These are phyloP conservation scores for Triticum monococcum DNA, from an alignment of 176 grass and related monocot genomes.

Conservation along the genomic window DNA sequence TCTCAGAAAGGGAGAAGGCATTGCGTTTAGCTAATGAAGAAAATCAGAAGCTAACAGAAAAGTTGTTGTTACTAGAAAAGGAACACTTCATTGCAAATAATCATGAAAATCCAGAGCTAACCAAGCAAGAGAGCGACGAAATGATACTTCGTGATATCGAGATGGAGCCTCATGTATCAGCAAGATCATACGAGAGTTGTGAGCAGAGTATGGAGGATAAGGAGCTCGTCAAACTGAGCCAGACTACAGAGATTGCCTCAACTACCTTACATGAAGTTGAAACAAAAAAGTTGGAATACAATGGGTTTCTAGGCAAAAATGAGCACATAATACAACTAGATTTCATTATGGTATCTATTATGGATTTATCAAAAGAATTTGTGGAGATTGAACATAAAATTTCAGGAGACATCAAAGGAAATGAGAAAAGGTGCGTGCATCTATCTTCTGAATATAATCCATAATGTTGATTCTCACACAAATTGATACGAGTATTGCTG, in stretches of 20 bases:
- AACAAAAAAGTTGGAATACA: constrained; percentile 39
- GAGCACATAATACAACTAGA: constrained; percentile 62
- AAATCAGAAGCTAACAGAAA: constrained; percentile 70
- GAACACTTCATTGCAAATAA: constrained; percentile 17
- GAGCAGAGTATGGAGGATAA: constrained; percentile 44
- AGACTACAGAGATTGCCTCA: constrained; percentile 40
- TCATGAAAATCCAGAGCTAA: constrained; percentile 33
- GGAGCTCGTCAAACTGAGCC: constrained; percentile 48
- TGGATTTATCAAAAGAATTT: constrained; percentile 70
- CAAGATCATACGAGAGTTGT: constrained; percentile 36
- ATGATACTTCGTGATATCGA: constrained; percentile 61
- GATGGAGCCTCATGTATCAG: constrained; percentile 45
- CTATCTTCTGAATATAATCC: neutral
- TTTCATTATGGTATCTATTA: constrained; percentile 56
- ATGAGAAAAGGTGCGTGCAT: constrained; percentile 50
- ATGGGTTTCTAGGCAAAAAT: constrained; percentile 47
- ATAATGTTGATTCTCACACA: neutral
- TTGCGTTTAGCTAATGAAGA: constrained; percentile 58
- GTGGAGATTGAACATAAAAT: constrained; percentile 58
- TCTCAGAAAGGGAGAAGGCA: constrained; percentile 59
- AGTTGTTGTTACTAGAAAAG: constrained; percentile 42
- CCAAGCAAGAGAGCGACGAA: constrained; percentile 47
- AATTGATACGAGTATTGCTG: constrained; percentile 26
- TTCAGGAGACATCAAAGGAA: constrained; percentile 46
- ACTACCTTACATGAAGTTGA: constrained; percentile 54